Conservation (phyloP, 2,329 filamentous ascomycete species). For the Fonsecaea pedrosoi region DNA sequence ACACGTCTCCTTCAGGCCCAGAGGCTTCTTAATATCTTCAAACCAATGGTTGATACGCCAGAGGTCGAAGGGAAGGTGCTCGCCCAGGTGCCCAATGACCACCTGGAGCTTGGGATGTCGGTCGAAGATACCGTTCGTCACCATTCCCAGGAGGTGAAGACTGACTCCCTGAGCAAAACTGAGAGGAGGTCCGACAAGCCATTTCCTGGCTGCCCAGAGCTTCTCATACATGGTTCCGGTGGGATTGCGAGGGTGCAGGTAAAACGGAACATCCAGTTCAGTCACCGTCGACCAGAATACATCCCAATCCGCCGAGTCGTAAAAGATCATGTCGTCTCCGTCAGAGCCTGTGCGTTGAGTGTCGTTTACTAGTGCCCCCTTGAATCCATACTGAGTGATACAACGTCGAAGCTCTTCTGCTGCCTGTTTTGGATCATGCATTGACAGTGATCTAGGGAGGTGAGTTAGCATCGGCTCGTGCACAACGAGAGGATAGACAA, state of each 20-base stretch:
- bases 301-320: constrained; percentile 67
- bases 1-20: constrained; percentile 45
- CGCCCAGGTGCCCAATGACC: constrained; percentile 42
- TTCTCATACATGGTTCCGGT: constrained; percentile 51
- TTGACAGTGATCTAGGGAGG: constrained; percentile 46
- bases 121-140: constrained; percentile 43
- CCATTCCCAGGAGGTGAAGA: constrained; percentile 42
- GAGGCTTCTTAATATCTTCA: constrained; percentile 42
- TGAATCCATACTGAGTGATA: constrained; percentile 65
- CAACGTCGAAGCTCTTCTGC: constrained; percentile 53
- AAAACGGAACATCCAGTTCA: constrained; percentile 41
- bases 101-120: constrained; percentile 41
- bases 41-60: constrained; percentile 45
- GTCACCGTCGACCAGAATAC: constrained; percentile 43
- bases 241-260: constrained; percentile 45
- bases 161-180: constrained; percentile 42
- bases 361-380: constrained; percentile 68
- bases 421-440: constrained; percentile 52
- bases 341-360: constrained; percentile 64
- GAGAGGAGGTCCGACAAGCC: constrained; percentile 41
- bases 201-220: constrained; percentile 40
- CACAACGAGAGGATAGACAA: background rate
- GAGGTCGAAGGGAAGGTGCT: constrained; percentile 53
- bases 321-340: constrained; percentile 69
- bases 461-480: background rate